phyloP scores from a whole-genome alignment of 345 rosid genomes.

The Camelina laxa region DNA sequence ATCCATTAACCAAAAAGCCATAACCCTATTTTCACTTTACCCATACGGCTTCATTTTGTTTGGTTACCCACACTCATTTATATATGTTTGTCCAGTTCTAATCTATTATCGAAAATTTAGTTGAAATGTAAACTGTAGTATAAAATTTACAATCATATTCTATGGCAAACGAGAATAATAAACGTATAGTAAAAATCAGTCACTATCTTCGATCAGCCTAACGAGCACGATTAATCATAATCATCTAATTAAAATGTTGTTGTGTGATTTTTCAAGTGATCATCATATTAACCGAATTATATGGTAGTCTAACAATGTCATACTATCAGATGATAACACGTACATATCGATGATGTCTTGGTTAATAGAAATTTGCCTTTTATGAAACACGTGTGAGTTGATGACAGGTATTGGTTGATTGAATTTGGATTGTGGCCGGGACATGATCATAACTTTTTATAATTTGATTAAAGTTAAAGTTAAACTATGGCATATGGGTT shows the following conservation, averaged over 20 bases:
- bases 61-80: slow-evolving; percentile 38
- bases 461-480: no score
- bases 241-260: neutral
- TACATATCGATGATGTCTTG: neutral
- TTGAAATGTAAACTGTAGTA: neutral
- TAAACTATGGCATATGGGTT: neutral
- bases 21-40: slow-evolving; percentile 32
- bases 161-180: neutral
- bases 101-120: neutral
- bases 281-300: neutral
- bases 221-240: neutral
- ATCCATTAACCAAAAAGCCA: slow-evolving; percentile 22
- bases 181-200: neutral
- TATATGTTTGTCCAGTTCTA: slow-evolving; percentile 14
- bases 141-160: neutral
- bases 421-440: slow-evolving; percentile 25
- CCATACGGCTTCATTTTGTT: slow-evolving; percentile 26
- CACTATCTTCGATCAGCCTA: neutral
- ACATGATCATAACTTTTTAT: neutral
- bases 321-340: neutral
- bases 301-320: neutral
- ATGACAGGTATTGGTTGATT: slow-evolving; percentile 38
- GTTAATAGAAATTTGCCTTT: neutral
- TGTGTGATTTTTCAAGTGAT: neutral
- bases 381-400: slow-evolving; percentile 35